These are phyloP conservation scores for Trichosporon asahii DNA, from an alignment of 1,284 basidiomycete genomes.

Conservation along the genomic window DNA sequence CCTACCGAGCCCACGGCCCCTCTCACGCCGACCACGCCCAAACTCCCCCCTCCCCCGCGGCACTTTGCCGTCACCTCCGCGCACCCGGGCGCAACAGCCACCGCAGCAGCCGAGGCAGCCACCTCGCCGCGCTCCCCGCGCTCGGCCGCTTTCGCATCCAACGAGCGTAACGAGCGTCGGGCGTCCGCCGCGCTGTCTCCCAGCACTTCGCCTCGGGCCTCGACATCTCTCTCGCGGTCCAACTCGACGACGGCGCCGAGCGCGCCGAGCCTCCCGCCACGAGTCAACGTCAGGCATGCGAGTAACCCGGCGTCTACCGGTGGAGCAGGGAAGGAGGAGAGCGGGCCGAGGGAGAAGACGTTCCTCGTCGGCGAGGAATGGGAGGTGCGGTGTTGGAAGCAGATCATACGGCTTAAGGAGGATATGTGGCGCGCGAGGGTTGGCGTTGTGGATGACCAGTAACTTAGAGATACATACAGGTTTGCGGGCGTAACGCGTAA, in stretches of 20 bases:
- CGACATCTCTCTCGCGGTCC: neutral
- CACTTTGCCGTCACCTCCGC: neutral
- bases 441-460: conserved; percentile 51
- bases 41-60: neutral
- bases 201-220: neutral
- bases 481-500: too few relatives aligned
- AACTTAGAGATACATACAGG: neutral
- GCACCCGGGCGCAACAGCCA: conserved; percentile 8
- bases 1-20: conserved; percentile 4
- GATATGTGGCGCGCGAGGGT: conserved; percentile 85
- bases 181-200: neutral
- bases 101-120: neutral
- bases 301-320: conserved; percentile 8
- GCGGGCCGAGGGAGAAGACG: conserved; percentile 31
- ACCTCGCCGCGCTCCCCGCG: conserved; percentile 8
- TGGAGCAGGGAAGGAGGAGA: conserved; percentile 18
- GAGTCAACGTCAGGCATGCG: neutral
- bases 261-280: neutral
- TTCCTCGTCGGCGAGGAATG: conserved; percentile 64
- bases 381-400: conserved; percentile 87
- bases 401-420: conserved; percentile 73
- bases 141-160: neutral
- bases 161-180: conserved; percentile 9
- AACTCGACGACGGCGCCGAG: conserved; percentile 17
- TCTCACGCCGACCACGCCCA: neutral